Evolutionary conservation across 768 basidiomycete species (phyloP), one percentile per base, ranked within the genome.

Genomic region (Leccinum subgranulosum): DNA sequence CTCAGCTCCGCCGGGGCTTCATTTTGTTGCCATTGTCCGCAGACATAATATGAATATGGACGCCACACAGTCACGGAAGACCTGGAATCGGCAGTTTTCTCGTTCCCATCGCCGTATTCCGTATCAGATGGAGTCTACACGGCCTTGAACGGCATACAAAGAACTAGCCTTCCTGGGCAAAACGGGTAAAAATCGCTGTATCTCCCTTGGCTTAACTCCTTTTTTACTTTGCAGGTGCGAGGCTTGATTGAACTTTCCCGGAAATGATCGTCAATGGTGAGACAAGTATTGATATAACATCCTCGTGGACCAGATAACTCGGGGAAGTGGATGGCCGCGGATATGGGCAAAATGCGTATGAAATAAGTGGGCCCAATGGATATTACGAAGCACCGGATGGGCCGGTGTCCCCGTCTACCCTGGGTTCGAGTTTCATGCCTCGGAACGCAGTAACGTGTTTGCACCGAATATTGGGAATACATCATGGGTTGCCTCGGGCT

Each of bases 361-460:
- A 64, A 36, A 36, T 36, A 36, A 56, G 61, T 63, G 52, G 53
- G 51, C 57, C 58, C 65, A 50, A 54, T 68, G 39, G 46, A 56
- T 71, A 72, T 62, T 61, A 65, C 66, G 66, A 73, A 66, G 57
- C 54, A 19, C 51, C 59, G 59, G 39, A 46, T 15, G 6, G 21
- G 72, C 71, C 53, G 69, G 61, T 15, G 54, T 74, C 57, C 72
- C 73, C 60, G 83, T 81, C 60, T 80, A 76, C 64, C 54, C 83
- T 29, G 69, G 71, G 28, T 79, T 85, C 54, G 56, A 66, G n/a
- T 80, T 77, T 76, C 77, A 80, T 67, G 80, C 84, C 58, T 80
- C 81, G 19, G 81, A 82, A 68, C 69, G 80, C 57, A 77, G 75
- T 23, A 67, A 17, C 78, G 51, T 78, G 79, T 1, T 69, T 39